Evolutionary conservation across 2,329 filamentous ascomycete species (phyloP).

Genomic region (Beauveria scarabaeidicola): DNA sequence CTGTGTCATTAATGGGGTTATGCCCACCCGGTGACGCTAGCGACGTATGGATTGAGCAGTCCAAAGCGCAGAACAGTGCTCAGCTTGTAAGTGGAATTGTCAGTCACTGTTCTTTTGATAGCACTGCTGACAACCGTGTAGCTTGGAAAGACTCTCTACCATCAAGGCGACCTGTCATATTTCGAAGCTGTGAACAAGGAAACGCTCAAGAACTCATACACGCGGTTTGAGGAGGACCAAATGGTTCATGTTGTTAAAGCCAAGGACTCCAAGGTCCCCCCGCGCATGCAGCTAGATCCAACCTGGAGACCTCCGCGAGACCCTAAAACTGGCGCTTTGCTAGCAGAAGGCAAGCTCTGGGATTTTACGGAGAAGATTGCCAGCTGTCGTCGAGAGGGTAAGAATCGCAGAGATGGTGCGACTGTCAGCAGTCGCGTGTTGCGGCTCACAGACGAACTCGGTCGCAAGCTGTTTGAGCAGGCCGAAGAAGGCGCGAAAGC

Average conservation of each 20-base stretch:
- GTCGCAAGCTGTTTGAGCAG: constrained; percentile 58
- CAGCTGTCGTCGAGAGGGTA: constrained; percentile 75
- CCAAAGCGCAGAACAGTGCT: constrained; percentile 70
- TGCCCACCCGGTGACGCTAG: constrained; percentile 52
- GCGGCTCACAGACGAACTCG: constrained; percentile 65
- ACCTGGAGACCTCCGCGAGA: constrained; percentile 69
- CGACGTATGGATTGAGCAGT: constrained; percentile 70
- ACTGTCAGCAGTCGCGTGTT: constrained; percentile 81
- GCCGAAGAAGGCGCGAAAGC: constrained; percentile 31
- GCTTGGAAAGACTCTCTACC: constrained; percentile 93
- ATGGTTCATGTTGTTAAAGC: constrained; percentile 69
- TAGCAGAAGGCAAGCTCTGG: constrained; percentile 73
- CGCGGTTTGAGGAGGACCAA: constrained; percentile 81
- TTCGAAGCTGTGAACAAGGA: constrained; percentile 99
- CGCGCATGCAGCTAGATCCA: constrained; percentile 59
- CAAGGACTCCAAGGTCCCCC: constrained; percentile 53
- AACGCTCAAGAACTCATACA: constrained; percentile 88
- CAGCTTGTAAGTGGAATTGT: constrained; percentile 55
- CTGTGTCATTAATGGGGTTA: constrained; percentile 78
- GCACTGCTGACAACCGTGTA: constrained; percentile 24
- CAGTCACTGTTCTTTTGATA: not conserved
- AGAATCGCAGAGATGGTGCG: constrained; percentile 88
- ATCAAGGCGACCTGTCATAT: constrained; percentile 93
- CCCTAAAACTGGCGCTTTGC: constrained; percentile 47
- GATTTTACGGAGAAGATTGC: constrained; percentile 86